These are phyloP conservation scores for Cladorrhinum sp. DNA, from an alignment of 2,329 filamentous ascomycete species.

Conservation along the genomic window DNA sequence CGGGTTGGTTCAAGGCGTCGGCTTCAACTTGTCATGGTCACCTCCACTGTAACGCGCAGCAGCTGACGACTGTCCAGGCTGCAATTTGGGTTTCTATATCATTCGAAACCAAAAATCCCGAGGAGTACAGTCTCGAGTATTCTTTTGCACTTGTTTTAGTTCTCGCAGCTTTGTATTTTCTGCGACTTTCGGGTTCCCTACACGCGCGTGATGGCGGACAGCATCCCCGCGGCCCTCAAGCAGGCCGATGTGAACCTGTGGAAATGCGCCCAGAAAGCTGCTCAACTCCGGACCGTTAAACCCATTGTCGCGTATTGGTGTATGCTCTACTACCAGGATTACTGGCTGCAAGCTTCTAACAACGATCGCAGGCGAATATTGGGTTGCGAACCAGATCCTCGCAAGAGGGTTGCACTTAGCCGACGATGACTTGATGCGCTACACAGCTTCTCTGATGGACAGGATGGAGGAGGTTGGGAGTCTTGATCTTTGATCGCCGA, in stretches of 20 bases:
- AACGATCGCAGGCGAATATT: conserved; percentile 69
- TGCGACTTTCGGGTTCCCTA: neutral
- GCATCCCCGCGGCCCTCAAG: conserved; percentile 70
- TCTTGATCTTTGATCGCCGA: conserved; percentile 18
- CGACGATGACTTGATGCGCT: conserved; percentile 74
- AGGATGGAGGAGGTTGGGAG: conserved; percentile 70
- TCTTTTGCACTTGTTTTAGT: neutral
- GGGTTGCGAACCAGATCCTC: conserved; percentile 89
- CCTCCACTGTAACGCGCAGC: neutral
- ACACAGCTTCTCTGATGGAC: conserved; percentile 84
- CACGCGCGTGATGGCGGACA: conserved; percentile 60
- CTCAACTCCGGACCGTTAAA: conserved; percentile 78
- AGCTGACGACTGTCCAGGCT: conserved; percentile 8
- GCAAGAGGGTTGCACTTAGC: conserved; percentile 72
- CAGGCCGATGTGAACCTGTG: conserved; percentile 67
- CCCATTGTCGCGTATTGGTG: conserved; percentile 95
- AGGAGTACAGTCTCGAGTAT: neutral
- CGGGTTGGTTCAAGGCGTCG: neutral
- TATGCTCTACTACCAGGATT: conserved; percentile 46
- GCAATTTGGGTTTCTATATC: neutral
- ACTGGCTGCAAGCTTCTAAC: conserved; percentile 16
- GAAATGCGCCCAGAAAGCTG: conserved; percentile 78
- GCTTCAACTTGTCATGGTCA: neutral
- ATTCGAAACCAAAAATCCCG: neutral
- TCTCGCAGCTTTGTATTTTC: neutral